These are phyloP conservation scores for Ceratobasidium papillatum DNA, from an alignment of 1,284 basidiomycete species.

Conservation along the genomic window DNA sequence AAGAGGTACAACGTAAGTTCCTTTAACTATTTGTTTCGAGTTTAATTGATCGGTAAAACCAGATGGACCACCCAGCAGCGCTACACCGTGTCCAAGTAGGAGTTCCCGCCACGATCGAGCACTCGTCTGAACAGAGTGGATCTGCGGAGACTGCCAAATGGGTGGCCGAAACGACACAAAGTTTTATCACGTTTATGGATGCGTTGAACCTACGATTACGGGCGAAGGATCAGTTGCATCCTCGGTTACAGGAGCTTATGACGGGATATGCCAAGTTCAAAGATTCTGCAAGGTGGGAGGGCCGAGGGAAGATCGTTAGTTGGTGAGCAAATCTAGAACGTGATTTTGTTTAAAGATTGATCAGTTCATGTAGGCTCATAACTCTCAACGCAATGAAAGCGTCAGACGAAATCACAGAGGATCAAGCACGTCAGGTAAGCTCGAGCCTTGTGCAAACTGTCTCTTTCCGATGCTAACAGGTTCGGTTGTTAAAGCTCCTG, in stretches of 20 bases:
- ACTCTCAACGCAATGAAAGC: conserved; percentile 97
- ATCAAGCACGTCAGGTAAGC: conserved; percentile 89
- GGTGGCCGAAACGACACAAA: conserved; percentile 99
- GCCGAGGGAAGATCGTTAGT: conserved; percentile 88
- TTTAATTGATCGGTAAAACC: not conserved
- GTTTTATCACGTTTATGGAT: conserved; percentile 99
- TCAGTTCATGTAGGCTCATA: conserved; percentile 74
- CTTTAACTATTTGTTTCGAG: not conserved
- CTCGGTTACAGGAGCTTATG: conserved; percentile 92
- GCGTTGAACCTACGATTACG: conserved; percentile 90
- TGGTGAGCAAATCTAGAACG: conserved; percentile 67
- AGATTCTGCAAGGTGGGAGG: conserved; percentile 93
- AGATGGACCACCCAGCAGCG: conserved; percentile 97
- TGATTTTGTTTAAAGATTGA: not conserved
- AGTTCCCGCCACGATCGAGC: conserved; percentile 96
- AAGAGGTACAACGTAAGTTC: conserved; percentile 78
- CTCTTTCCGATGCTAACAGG: not conserved
- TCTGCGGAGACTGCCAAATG: conserved; percentile 89
- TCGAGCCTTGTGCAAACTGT: not conserved
- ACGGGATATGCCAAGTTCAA: conserved; percentile 92
- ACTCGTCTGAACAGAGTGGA: conserved; percentile 73
- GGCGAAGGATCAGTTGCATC: conserved; percentile 97
- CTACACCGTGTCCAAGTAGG: conserved; percentile 90
- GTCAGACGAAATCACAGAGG: conserved; percentile 94
- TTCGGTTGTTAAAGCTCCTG: conserved; percentile 69